Evolutionary conservation across 805 yeast genomes (phyloP), one percentile per base, ranked within the genome.

Genomic region (Kuraishia molischiana): DNA sequence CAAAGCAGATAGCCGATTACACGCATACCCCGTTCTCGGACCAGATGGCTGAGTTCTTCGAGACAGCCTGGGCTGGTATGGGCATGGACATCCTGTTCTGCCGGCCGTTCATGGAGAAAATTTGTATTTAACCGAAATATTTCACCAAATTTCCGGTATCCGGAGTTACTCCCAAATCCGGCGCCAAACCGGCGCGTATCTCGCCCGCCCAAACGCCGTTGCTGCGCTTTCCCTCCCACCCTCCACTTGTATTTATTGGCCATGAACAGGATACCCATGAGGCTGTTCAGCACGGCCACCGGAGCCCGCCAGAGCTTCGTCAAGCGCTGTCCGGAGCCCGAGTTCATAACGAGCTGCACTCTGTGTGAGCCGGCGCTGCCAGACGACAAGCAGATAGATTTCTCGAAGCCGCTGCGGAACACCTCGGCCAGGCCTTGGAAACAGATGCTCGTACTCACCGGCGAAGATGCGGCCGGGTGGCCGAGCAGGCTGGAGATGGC

Each of bases 331-430:
- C 82, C 83, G 0, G 48, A 51, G 6, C 80, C 83, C 1, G 42
- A 34, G 5, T 56, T 54, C 35, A 79, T 77, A 42, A 74, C 82
- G 0, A 83, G 83, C 1, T 78, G 85, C 48, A 78, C 85, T 0
- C 59, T 52, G 42, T 81, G 87, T 46, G 48, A 54, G 31, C 66
- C 72, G 5, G 46, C 48, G 22, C 62, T 68, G 40, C 81, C 77
- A 2, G 44, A 43, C 5, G 61, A 52, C 34, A 62, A 66, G 41
- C 72, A 54, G 29, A 66, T 70, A 30, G 67, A 70, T 44, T 50
- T 43, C 35, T 46, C 46, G 4, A 59, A 52, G 35, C 64, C 64
- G 28, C 50, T 79, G 14, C 53, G 61, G 20, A 65, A 66, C 11
- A 72, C 86, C 0, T 66, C 66, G 22, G 70, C 74, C 0, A 45